Evolutionary conservation across 805 yeast genomes (phyloP).

Genomic region (Teunomyces pallodes): DNA sequence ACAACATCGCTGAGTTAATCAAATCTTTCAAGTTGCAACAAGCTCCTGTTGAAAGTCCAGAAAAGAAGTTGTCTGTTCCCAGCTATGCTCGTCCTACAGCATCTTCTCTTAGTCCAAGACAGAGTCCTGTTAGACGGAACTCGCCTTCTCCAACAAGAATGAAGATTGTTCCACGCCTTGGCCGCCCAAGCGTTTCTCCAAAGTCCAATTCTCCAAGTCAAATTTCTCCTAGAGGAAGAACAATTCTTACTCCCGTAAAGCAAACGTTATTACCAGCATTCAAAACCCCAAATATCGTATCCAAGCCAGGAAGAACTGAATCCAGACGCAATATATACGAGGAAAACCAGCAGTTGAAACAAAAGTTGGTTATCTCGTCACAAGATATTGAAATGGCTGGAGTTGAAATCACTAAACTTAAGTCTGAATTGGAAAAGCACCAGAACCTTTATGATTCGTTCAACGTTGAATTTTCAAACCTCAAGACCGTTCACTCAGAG

Average conservation of each 20-base stretch:
- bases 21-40: constrained; percentile 13
- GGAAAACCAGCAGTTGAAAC: constrained; percentile 13
- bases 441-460: constrained; percentile 1
- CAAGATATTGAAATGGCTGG: constrained; percentile 2
- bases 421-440: constrained; percentile 6
- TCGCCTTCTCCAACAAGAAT: constrained; percentile 10
- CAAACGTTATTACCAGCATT: constrained; percentile 1
- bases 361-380: constrained; percentile 5
- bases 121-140: constrained; percentile 2
- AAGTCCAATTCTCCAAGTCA: constrained; percentile 1
- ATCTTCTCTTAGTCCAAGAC: constrained; percentile 19
- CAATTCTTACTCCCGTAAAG: background rate
- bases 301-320: constrained; percentile 5
- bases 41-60: background rate
- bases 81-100: constrained; percentile 32
- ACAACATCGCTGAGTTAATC: constrained; percentile 22
- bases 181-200: constrained; percentile 7
- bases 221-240: background rate
- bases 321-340: constrained; percentile 6
- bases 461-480: constrained; percentile 8
- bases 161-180: constrained; percentile 7
- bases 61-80: constrained; percentile 2
- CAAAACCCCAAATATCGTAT: constrained; percentile 1
- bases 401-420: constrained; percentile 6
- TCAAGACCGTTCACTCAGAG: constrained; percentile 8